phyloP scores from a whole-genome alignment of 495 filamentous ascomycete species.

The Terfezia boudieri region DNA sequence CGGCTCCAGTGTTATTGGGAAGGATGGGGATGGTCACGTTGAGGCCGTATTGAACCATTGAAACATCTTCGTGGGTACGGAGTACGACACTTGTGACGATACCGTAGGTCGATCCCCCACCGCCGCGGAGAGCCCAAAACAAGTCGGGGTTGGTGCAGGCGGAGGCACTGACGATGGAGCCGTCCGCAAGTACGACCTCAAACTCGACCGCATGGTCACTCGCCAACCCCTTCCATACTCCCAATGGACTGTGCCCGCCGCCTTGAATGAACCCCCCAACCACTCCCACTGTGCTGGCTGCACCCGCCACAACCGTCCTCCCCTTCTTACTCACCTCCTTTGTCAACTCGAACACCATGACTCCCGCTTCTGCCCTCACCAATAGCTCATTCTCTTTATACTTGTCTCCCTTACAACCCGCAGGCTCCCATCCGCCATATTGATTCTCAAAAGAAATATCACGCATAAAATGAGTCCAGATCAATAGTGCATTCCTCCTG shows the following conservation, averaged over 20 bases:
- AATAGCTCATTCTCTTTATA: slow-evolving; percentile 3
- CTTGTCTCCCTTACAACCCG: slow-evolving; percentile 3
- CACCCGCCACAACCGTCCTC: slow-evolving; percentile 16
- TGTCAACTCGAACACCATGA: slow-evolving; percentile 13
- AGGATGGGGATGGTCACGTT: slow-evolving; percentile 23
- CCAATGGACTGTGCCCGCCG: slow-evolving; percentile 18
- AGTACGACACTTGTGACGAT: slow-evolving; percentile 28
- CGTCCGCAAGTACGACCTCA: slow-evolving; percentile 20
- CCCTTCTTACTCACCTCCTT: slow-evolving; percentile 5
- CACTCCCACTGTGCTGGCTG: slow-evolving; percentile 18
- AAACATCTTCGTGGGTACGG: slow-evolving; percentile 18
- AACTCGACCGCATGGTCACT: slow-evolving; percentile 23
- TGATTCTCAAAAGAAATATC: slow-evolving; percentile 18
- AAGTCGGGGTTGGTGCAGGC: slow-evolving; percentile 37
- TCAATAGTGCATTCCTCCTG: slow-evolving; percentile 25
- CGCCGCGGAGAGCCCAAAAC: slow-evolving; percentile 43
- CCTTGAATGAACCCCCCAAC: slow-evolving; percentile 21
- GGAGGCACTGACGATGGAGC: slow-evolving; percentile 28
- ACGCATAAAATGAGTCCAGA: slow-evolving; percentile 28
- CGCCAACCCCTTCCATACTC: slow-evolving; percentile 21
- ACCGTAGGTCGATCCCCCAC: slow-evolving; percentile 34
- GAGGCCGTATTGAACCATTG: slow-evolving; percentile 2
- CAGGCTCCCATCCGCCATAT: slow-evolving; percentile 3
- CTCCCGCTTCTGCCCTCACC: slow-evolving; percentile 16
- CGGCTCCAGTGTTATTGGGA: slow-evolving; percentile 7